Percentiles rank a stretch among this genome's conserved stretches.
These are phyloP conservation scores for Aurifilum marmelostoma DNA, from an alignment of 2,329 filamentous ascomycete genomes.

Conservation along the genomic window DNA sequence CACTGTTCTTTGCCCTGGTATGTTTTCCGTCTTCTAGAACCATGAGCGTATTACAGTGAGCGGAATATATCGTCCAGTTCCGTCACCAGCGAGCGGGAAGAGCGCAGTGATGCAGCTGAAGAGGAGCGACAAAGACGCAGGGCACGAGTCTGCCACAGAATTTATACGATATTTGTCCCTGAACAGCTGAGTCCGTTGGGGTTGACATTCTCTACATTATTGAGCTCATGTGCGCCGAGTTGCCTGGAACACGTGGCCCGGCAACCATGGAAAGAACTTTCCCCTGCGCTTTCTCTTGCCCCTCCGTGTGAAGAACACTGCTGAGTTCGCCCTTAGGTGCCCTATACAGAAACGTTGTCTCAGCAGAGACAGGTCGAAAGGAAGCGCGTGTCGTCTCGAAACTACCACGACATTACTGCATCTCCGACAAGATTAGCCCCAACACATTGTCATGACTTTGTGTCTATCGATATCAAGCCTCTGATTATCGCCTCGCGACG, in stretches of 20 bases:
- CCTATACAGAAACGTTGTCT: background rate
- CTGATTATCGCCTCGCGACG: background rate
- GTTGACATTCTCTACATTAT: too few relatives aligned
- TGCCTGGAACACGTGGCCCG: background rate
- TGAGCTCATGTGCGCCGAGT: background rate
- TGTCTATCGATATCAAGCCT: background rate
- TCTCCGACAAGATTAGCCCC: too few relatives aligned
- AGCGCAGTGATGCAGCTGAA: too few relatives aligned
- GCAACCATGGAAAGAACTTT: background rate
- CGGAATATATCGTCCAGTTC: too few relatives aligned
- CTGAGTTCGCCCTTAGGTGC: background rate
- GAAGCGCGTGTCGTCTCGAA: background rate
- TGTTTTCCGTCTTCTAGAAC: too few relatives aligned
- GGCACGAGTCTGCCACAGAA: background rate
- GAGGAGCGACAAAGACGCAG: background rate
- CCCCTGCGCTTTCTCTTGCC: background rate
- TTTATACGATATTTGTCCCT: too few relatives aligned
- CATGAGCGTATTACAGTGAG: too few relatives aligned
- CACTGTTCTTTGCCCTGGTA: too few relatives aligned
- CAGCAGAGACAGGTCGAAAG: background rate
- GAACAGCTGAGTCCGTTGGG: background rate
- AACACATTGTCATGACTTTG: background rate
- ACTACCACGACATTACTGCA: background rate
- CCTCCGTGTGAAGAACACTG: background rate
- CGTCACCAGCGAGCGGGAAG: too few relatives aligned